Percentiles rank a stretch among this genome's conserved stretches.
Conservation (phyloP, 306 rosid species). For the Leucaena leucocephala region DNA sequence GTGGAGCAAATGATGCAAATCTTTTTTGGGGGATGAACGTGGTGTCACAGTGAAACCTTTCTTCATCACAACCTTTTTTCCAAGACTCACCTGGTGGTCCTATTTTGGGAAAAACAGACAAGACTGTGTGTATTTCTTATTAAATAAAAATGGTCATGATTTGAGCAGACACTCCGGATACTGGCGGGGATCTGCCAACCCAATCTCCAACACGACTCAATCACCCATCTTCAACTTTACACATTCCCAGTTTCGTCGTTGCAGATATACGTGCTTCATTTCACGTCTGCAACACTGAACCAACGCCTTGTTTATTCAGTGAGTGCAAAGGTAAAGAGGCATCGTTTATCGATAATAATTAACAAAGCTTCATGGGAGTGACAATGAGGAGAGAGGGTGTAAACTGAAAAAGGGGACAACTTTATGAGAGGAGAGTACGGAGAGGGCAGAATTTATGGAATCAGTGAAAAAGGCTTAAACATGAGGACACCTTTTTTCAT, state of each 20-base stretch:
- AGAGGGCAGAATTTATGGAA: background rate
- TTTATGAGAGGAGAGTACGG: background rate
- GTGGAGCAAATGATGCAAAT: conserved; percentile 33
- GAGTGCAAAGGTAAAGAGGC: background rate
- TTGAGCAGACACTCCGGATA: conserved; percentile 40
- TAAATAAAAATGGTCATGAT: conserved; percentile 31
- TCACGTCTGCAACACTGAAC: background rate
- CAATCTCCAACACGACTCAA: conserved; percentile 42
- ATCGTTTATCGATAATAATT: background rate
- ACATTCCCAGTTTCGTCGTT: background rate
- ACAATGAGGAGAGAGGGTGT: background rate
- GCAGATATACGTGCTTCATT: background rate
- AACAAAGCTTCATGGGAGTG: background rate
- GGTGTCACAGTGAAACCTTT: conserved; percentile 19
- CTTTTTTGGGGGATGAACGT: conserved; percentile 3
- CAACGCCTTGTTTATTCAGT: background rate
- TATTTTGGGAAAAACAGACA: background rate
- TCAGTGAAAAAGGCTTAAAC: background rate
- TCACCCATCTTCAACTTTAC: background rate
- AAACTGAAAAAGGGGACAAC: background rate
- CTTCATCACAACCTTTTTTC: conserved; percentile 22
- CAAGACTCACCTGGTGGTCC: conserved; percentile 39
- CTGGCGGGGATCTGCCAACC: conserved; percentile 46
- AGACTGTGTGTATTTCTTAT: conserved; percentile 6
- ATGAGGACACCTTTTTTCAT: background rate